These are phyloP conservation scores for Lotmaria passim DNA, from an alignment of 208 protist genomes.

Conservation along the genomic window DNA sequence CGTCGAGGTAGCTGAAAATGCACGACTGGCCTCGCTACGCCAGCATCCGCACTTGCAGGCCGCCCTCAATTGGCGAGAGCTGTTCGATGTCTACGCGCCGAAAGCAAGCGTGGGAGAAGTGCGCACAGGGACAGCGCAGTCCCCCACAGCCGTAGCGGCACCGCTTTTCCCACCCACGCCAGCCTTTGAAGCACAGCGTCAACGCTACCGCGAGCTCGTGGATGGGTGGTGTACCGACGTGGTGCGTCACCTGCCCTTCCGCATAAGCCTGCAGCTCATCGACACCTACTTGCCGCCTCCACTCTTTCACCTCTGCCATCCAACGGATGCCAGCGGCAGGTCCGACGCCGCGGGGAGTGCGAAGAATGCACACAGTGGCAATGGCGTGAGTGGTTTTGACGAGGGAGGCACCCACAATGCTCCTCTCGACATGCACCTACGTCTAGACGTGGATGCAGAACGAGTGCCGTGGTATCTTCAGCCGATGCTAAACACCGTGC, in stretches of 20 bases:
- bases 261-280: constrained; percentile 53
- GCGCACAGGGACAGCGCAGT: neutral
- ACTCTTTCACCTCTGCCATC: constrained; percentile 22
- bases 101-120: neutral
- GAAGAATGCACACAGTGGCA: neutral
- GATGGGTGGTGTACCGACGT: constrained; percentile 35
- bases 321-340: neutral
- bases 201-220: constrained; percentile 14
- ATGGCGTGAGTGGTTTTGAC: neutral
- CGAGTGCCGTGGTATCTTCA: constrained; percentile 36
- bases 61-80: constrained; percentile 19
- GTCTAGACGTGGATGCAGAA: constrained; percentile 22
- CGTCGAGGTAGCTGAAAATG: constrained; percentile 16
- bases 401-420: neutral
- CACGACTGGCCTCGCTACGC: constrained; percentile 24
- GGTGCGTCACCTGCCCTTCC: constrained; percentile 34
- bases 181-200: neutral
- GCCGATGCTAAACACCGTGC: constrained; percentile 25
- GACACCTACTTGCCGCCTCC: constrained; percentile 64
- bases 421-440: neutral
- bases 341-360: constrained; percentile 2
- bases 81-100: constrained; percentile 14
- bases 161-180: constrained; percentile 2
- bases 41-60: constrained; percentile 18
- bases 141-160: neutral